phyloP scores from a whole-genome alignment of 2,329 filamentous ascomycete species.

The Penicillium digitatum region DNA sequence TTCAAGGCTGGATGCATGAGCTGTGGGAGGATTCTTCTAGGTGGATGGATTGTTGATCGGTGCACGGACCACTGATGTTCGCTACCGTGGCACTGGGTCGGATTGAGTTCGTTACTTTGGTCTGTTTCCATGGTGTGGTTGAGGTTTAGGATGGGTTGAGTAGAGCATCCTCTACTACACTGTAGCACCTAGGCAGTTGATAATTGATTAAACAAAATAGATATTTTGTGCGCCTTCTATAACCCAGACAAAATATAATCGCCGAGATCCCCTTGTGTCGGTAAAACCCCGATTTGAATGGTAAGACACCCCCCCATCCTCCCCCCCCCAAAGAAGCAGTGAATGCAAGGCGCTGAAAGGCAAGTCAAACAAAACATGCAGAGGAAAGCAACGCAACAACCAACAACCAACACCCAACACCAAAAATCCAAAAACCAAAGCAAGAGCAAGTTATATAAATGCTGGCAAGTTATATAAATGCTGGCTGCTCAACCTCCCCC shows the following conservation, averaged over 20 bases:
- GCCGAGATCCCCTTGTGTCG: not conserved
- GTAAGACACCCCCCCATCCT: slow-evolving; percentile 1
- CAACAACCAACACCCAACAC: not conserved
- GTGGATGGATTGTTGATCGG: slow-evolving; percentile 6
- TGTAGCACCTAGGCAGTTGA: too few species aligned
- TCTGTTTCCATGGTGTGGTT: not conserved
- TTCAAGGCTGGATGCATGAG: not conserved
- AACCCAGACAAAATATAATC: slow-evolving; percentile 1
- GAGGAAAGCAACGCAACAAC: not conserved
- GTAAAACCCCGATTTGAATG: not conserved
- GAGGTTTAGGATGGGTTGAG: not conserved
- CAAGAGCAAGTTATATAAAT: slow-evolving; percentile 14
- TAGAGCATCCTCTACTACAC: not conserved
- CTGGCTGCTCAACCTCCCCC: slow-evolving; percentile 4
- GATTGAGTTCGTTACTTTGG: not conserved
- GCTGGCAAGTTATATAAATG: slow-evolving; percentile 13
- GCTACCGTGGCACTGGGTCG: not conserved
- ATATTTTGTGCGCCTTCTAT: slow-evolving; percentile 7
- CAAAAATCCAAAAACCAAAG: not conserved
- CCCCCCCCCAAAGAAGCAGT: not conserved
- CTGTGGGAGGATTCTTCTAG: not conserved
- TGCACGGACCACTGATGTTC: slow-evolving; percentile 11
- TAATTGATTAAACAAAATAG: too few species aligned
- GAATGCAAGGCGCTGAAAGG: slow-evolving; percentile 20
- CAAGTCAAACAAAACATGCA: slow-evolving; percentile 10